These are phyloP conservation scores for Gonapodya sp. DNA, from an alignment of 192 early-diverging fungal species.

Conservation along the genomic window DNA sequence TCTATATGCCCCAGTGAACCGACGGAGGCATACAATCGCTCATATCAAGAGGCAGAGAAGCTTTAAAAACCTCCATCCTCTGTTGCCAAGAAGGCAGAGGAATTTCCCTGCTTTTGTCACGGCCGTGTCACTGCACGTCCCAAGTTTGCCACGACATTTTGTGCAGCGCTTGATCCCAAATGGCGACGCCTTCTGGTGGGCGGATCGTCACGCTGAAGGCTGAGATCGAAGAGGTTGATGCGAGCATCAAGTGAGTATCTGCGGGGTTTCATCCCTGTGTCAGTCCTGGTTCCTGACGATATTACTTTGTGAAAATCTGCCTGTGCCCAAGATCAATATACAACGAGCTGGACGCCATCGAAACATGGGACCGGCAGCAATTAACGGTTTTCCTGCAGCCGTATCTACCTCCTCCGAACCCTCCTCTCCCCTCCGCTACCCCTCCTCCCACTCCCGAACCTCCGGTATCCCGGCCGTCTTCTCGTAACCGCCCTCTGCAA, in stretches of 20 bases:
- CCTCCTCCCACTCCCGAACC: not conserved
- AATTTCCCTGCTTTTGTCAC: too few species aligned
- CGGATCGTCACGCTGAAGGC: not conserved
- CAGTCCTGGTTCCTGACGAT: not conserved
- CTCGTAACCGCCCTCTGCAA: not conserved
- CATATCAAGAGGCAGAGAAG: too few species aligned
- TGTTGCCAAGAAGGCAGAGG: too few species aligned
- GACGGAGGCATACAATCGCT: too few species aligned
- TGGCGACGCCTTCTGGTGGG: not conserved
- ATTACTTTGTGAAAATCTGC: not conserved
- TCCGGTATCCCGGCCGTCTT: not conserved
- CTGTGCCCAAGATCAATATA: not conserved
- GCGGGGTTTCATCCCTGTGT: not conserved
- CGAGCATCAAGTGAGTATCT: not conserved
- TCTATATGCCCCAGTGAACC: too few species aligned
- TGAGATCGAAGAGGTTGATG: not conserved
- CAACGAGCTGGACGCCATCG: not conserved
- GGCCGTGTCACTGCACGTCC: too few species aligned
- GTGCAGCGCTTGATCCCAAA: not conserved
- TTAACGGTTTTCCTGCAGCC: not conserved
- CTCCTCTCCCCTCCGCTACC: not conserved
- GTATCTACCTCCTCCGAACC: not conserved
- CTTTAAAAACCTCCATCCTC: too few species aligned
- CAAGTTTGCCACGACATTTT: too few species aligned
- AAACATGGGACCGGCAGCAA: not conserved